Evolutionary conservation across 2,329 filamentous ascomycete genomes (phyloP), one percentile per base, ranked within the genome.

Genomic region (Fusarium begoniae): DNA sequence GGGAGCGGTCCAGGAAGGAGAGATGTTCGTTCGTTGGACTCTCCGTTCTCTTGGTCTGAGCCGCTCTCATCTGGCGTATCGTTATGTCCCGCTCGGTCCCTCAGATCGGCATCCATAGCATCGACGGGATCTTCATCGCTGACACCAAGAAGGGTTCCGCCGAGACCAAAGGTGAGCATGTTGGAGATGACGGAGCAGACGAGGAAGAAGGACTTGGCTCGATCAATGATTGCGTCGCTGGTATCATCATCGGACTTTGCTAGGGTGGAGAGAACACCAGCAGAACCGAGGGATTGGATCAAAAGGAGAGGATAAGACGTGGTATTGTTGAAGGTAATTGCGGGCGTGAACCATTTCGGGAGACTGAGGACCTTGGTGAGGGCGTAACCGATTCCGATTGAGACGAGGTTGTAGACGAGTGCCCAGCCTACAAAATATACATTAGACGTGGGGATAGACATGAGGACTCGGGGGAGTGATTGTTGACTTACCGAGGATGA

Each of bases 181-280:
- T 72, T 72, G 41, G 70, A 72, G 28, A 73, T 37, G 32, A 72
- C 70, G n/a, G 70, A 72, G 28, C 64, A 72, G 40, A 72, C 70
- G 10, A 72, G 69, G 26, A 72, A 72, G 45, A 69, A 72, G 13
- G 70, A 72, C 41, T 72, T 72, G 50, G 69, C 64, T 44, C 70
- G 69, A 10, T 47, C 50, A 2, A 72, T 72, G 7, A 72, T 72
- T 13, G 59, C 51, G 13, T 72, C 65, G 40, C 56, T 58, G 22
- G 28, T 30, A 18, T 72, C 70, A 8, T 72, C n/a, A 9, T 72
- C 55, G 30, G 70, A 72, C 45, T 73, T 73, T 37, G 70, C 64
- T 1, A 72, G 28, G 26, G 43, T 35, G 20, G 70, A 57, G 10
- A 72, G 70, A 43, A 73, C 69, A 4, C 70, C 70, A 5, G 70